Evolutionary conservation across 768 basidiomycete genomes (phyloP).

Genomic region (Suillus tomentosus): DNA sequence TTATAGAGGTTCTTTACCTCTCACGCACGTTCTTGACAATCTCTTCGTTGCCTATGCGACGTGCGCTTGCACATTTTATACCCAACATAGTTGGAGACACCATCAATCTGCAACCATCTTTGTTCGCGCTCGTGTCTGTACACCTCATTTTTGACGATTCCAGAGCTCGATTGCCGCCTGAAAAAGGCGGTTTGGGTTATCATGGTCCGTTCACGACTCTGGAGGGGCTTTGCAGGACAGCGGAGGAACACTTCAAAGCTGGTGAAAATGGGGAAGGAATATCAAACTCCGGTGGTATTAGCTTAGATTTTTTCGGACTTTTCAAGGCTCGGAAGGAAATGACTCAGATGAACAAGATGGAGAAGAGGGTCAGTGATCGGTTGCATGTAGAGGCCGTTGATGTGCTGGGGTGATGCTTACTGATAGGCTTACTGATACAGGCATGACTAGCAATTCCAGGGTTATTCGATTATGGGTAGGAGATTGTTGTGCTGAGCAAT

Average conservation of each 20-base stretch:
- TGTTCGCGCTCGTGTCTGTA: constrained; percentile 53
- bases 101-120: constrained; percentile 58
- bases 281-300: constrained; percentile 46
- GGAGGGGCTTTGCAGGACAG: constrained; percentile 59
- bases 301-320: constrained; percentile 38
- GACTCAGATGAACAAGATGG: constrained; percentile 22
- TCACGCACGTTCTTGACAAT: constrained; percentile 42
- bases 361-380: constrained; percentile 29
- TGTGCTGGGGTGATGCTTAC: constrained; percentile 12
- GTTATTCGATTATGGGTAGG: not conserved
- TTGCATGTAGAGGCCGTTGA: constrained; percentile 20
- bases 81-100: constrained; percentile 51
- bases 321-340: constrained; percentile 29
- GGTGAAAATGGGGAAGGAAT: constrained; percentile 41
- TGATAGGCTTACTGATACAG: not conserved
- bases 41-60: constrained; percentile 30
- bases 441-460: not conserved
- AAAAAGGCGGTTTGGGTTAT: constrained; percentile 66
- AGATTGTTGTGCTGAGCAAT: not conserved
- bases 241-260: constrained; percentile 45
- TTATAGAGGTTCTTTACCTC: constrained; percentile 59
- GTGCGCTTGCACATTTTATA: constrained; percentile 39
- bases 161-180: constrained; percentile 55
- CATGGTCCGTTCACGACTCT: constrained; percentile 57
- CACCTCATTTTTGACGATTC: constrained; percentile 69